phyloP scores from a whole-genome alignment of 306 rosid genomes.

The Pachyrhizus erosus region DNA sequence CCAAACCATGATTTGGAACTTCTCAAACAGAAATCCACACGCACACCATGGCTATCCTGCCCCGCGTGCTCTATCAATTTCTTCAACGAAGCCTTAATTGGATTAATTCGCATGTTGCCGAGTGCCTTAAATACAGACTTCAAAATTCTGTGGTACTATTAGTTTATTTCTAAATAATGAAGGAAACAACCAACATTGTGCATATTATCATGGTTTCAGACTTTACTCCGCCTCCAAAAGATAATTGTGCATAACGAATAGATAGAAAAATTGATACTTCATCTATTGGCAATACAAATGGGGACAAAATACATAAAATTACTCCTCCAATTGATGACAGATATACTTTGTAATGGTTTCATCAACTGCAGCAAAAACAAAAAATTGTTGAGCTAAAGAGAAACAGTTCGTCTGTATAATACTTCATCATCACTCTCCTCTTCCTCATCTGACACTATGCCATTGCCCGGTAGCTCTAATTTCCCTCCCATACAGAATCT shows the following conservation, averaged over 20 bases:
- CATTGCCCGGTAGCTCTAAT: slow-evolving; percentile 76
- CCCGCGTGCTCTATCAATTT: background rate
- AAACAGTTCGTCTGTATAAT: slow-evolving; percentile 77
- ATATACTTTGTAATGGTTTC: slow-evolving; percentile 26
- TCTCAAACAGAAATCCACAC: background rate
- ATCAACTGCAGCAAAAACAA: slow-evolving; percentile 22
- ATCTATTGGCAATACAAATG: slow-evolving; percentile 4
- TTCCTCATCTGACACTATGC: slow-evolving; percentile 78
- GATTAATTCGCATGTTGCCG: slow-evolving; percentile 6
- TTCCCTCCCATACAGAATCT: slow-evolving; percentile 84
- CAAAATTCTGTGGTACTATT: slow-evolving; percentile 3
- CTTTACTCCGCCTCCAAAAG: background rate
- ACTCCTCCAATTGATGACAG: slow-evolving; percentile 15
- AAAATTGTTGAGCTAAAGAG: slow-evolving; percentile 49
- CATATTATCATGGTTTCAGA: slow-evolving; percentile 25
- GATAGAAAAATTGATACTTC: slow-evolving; percentile 1
- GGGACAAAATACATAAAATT: background rate
- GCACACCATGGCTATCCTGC: background rate
- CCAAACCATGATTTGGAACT: background rate
- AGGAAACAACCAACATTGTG: background rate
- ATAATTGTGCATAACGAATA: background rate
- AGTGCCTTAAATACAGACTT: background rate
- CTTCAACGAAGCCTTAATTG: background rate
- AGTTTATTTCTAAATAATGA: background rate
- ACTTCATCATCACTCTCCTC: slow-evolving; percentile 82